A percentile compares a stretch with the other conserved stretches of the same genome.
These are phyloP conservation scores for Suillus plorans DNA, from an alignment of 768 basidiomycete species.

Conservation along the genomic window DNA sequence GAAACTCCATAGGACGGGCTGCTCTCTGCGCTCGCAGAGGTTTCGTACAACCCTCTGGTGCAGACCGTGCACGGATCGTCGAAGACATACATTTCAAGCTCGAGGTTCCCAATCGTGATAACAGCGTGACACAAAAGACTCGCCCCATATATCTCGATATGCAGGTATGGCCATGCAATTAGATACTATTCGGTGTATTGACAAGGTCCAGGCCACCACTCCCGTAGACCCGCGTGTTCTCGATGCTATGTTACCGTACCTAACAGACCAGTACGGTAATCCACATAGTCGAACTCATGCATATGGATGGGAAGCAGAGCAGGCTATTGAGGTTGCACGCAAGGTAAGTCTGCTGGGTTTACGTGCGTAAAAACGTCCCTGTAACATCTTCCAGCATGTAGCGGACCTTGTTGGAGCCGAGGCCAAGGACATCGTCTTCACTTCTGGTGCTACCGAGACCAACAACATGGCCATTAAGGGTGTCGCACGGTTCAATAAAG, in stretches of 20 bases:
- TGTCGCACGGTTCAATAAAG: constrained; percentile 91
- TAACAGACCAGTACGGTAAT: constrained; percentile 96
- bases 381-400: constrained; percentile 56
- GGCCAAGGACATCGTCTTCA: constrained; percentile 94
- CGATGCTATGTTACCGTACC: constrained; percentile 93
- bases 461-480: constrained; percentile 99
- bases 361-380: neutral
- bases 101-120: constrained; percentile 60
- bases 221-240: constrained; percentile 96
- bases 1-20: constrained; percentile 23
- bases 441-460: constrained; percentile 95
- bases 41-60: constrained; percentile 79
- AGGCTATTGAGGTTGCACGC: constrained; percentile 89
- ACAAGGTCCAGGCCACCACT: constrained; percentile 76
- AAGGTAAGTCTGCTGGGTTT: constrained; percentile 48
- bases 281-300: constrained; percentile 98
- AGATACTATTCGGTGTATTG: constrained; percentile 10
- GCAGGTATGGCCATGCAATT: constrained; percentile 59
- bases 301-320: constrained; percentile 98
- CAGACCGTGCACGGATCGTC: constrained; percentile 73
- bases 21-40: constrained; percentile 42
- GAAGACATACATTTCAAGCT: constrained; percentile 89
- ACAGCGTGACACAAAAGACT: constrained; percentile 54
- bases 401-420: constrained; percentile 94
- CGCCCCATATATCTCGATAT: constrained; percentile 97